Conservation (phyloP, 768 basidiomycete species). For the Leccinum truebloodii region DNA sequence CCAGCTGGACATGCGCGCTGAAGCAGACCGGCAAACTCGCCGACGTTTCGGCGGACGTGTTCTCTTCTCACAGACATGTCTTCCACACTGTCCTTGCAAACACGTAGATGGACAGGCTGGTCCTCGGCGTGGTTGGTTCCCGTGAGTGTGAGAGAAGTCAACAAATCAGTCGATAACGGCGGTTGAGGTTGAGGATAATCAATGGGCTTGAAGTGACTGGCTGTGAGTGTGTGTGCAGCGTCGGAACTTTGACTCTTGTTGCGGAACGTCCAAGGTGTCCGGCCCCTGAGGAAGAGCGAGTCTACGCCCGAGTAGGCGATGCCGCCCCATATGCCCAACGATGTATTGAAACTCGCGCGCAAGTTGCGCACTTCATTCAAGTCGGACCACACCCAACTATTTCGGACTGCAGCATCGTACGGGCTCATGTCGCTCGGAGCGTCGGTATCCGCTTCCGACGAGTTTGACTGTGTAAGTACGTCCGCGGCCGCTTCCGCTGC, state of each 20-base stretch:
- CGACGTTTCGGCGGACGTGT: conserved; percentile 76
- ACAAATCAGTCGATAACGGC: conserved; percentile 88
- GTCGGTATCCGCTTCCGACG: background rate
- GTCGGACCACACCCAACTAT: conserved; percentile 86
- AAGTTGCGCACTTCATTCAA: conserved; percentile 90
- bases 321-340: conserved; percentile 83
- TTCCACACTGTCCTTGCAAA: conserved; percentile 46
- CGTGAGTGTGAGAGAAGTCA: conserved; percentile 87
- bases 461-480: conserved; percentile 42
- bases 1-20: conserved; percentile 90
- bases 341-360: conserved; percentile 82
- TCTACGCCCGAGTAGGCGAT: conserved; percentile 89
- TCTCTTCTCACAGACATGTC: conserved; percentile 47
- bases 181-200: conserved; percentile 86
- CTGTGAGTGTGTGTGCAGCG: conserved; percentile 68
- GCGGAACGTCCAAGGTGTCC: conserved; percentile 90
- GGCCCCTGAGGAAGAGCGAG: conserved; percentile 77
- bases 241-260: conserved; percentile 58
- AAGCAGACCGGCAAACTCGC: conserved; percentile 85
- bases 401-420: conserved; percentile 69
- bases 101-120: conserved; percentile 85
- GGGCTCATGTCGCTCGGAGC: conserved; percentile 59
- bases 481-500: conserved; percentile 88
- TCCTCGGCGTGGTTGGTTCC: conserved; percentile 98
- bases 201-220: conserved; percentile 69